Evolutionary conservation across 2,329 filamentous ascomycete species (phyloP).

Genomic region (Pleomassaria siparia): DNA sequence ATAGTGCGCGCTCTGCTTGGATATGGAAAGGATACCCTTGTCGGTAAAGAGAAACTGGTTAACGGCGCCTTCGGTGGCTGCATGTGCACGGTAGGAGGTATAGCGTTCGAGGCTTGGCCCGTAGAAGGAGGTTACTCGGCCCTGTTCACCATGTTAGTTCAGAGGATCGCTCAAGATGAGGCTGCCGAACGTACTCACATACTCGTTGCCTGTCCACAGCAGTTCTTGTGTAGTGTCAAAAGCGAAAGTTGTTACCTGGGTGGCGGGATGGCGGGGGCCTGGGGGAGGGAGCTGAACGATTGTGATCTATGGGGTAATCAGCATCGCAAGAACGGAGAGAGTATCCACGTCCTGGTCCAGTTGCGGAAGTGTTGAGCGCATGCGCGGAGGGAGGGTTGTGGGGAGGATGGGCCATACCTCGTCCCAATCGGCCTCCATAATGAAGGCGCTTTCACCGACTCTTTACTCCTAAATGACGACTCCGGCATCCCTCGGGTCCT

Average conservation of each 20-base stretch:
- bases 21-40: conserved; percentile 83
- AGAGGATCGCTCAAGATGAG: not conserved
- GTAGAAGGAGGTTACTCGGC: conserved; percentile 85
- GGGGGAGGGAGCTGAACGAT: conserved; percentile 80
- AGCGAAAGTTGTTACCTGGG: conserved; percentile 74
- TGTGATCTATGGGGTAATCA: conserved; percentile 62
- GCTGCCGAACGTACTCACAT: conserved; percentile 57
- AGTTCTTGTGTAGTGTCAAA: conserved; percentile 91
- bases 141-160: conserved; percentile 55
- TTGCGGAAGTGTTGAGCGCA: not conserved
- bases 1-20: conserved; percentile 83
- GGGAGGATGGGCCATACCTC: conserved; percentile 41
- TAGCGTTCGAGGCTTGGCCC: conserved; percentile 83
- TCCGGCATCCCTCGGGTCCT: conserved; percentile 32
- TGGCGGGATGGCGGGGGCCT: conserved; percentile 65
- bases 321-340: conserved; percentile 1
- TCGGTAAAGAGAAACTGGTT: conserved; percentile 90
- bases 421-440: conserved; percentile 57
- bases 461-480: conserved; percentile 12
- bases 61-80: conserved; percentile 71
- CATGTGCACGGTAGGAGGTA: conserved; percentile 84
- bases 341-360: not conserved
- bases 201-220: conserved; percentile 90
- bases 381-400: conserved; percentile 4
- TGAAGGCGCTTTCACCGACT: conserved; percentile 27